Base-by-base conservation (phyloP, 768 basidiomycete genomes). In the Udeniomyces megalosporus region DNA sequence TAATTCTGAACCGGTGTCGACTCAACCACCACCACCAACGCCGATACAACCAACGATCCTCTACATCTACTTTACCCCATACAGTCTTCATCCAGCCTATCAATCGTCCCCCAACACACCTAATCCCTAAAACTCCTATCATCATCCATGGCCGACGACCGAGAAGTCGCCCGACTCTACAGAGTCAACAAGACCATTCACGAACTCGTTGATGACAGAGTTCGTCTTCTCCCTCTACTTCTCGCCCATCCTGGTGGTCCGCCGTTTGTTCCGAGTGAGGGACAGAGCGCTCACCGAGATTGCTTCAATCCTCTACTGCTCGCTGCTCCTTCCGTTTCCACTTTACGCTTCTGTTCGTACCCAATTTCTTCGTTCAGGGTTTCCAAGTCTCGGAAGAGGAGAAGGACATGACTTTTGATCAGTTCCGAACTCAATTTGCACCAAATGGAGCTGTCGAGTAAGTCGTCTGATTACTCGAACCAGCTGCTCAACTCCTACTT, bases 121-220 rank as follows among this genome's bases (percentile, higher is more conserved):
- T 14, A 15, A 11, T 26, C 22, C 6, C 44, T 29, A 38, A 29
- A 20, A n/a, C 26, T 2, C 54, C 17, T 29, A 26, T 29, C 11
- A 46, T n/a, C 35, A 8, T n/a, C 20, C 38, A 63, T 63, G 62
- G 32, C 62, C 32, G 62, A 63, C 49, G 62, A 63, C 48, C 35
- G 62, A n/a, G 62, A 63, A 28, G 56, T 63, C 28, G 55, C 62
- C 6, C 62, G 62, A 42, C 79, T 97, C 71, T 97, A 91, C 89
- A 86, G 92, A 70, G 91, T 97, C 66, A 90, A 90, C 74, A 77
- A 88, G 69, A 97, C 95, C 53, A 85, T 96, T 47, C 92, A 96
- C 72, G 93, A 99, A 75, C 83, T 99, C 57, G 88, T 92, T 66
- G 82, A 84, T 73, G 93, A 99, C 74, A 82, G 95, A 78, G 95